Base-by-base conservation (phyloP, 2,329 filamentous ascomycete species). In the Tolypocladium album region DNA sequence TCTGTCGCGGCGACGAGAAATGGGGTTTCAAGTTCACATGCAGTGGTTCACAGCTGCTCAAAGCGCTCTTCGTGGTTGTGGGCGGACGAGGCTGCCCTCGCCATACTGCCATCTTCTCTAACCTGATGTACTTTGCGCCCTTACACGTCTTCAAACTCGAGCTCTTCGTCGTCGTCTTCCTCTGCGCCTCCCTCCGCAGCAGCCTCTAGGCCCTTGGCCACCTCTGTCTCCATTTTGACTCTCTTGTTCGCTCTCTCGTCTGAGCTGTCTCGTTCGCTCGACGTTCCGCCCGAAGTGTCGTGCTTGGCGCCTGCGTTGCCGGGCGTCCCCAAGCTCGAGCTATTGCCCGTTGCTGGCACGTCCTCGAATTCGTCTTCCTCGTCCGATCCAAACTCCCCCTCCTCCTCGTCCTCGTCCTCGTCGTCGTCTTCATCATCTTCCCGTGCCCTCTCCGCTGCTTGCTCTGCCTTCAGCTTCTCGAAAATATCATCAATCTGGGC, bases 401-500 rank as follows among this genome's bases (percentile, higher is more conserved):
- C 69, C 0, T 76, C 71, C 9, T 72, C 71, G 7, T 71, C 40
- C n/a, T n/a, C 72, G 1, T 70, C 72, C 6, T 72, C 69, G 1
- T 76, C 71, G 11, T 72, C 71, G 7, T 71, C 40, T 2, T 43
- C 72, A 2, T 64, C 69, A 31, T 67, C 66, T 3, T 75, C 72
- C 1, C 71, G 65, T 13, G 71, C 71, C 43, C 71, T 68, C 66
- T 75, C 81, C 62, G 72, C 80, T 60, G 71, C 78, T 70, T 87
- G 82, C 63, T 86, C 83, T 6, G 79, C 81, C 65, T 85, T 86
- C 22, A 91, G 78, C 61, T 82, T 82, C 43, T 82, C 82, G 69
- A 89, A 91, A 60, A 88, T 84, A 59, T 84, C 83, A 60, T 87
- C 86, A 63, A 91, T 82, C 60, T 82, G 79, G 50, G 82, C 77